A percentile compares a stretch with the other conserved stretches of the same genome.
Evolutionary conservation across 2,329 filamentous ascomycete species (phyloP).

Genomic region (Beauveria brongniartii): DNA sequence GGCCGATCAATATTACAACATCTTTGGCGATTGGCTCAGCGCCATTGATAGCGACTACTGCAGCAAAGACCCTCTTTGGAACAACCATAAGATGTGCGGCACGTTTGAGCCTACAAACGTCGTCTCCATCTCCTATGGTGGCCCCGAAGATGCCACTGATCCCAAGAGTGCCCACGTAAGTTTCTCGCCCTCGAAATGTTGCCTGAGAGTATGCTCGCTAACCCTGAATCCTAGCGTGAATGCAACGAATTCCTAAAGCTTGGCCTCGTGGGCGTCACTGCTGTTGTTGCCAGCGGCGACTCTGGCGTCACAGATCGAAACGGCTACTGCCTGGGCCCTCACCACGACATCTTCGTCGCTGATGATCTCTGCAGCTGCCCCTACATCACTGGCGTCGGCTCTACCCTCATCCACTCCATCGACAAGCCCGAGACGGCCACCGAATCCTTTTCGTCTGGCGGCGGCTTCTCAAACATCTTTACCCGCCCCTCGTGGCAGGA

Average conservation of each 20-base stretch:
- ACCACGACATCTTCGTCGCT: slow-evolving; percentile 30
- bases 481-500: slow-evolving; percentile 37
- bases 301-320: slow-evolving; percentile 5
- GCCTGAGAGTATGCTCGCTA: neutral
- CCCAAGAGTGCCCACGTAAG: slow-evolving; percentile 26
- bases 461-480: slow-evolving; percentile 42
- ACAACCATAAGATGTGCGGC: slow-evolving; percentile 17
- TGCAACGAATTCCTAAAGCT: slow-evolving; percentile 36
- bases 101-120: slow-evolving; percentile 16
- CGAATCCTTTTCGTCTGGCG: slow-evolving; percentile 36
- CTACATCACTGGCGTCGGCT: slow-evolving; percentile 40
- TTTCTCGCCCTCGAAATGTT: slow-evolving; percentile 11
- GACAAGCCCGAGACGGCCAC: slow-evolving; percentile 37
- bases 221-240: slow-evolving; percentile 26
- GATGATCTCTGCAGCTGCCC: slow-evolving; percentile 28
- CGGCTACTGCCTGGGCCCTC: slow-evolving; percentile 13
- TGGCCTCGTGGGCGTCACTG: slow-evolving; percentile 29
- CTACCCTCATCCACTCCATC: slow-evolving; percentile 35
- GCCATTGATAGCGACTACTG: slow-evolving; percentile 39
- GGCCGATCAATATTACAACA: slow-evolving; percentile 28
- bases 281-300: slow-evolving; percentile 31
- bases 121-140: slow-evolving; percentile 37
- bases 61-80: slow-evolving; percentile 13
- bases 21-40: slow-evolving; percentile 35
- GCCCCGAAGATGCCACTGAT: slow-evolving; percentile 36